Evolutionary conservation across 2,329 filamentous ascomycete species (phyloP).

Genomic region (Ophiostoma perfectum): DNA sequence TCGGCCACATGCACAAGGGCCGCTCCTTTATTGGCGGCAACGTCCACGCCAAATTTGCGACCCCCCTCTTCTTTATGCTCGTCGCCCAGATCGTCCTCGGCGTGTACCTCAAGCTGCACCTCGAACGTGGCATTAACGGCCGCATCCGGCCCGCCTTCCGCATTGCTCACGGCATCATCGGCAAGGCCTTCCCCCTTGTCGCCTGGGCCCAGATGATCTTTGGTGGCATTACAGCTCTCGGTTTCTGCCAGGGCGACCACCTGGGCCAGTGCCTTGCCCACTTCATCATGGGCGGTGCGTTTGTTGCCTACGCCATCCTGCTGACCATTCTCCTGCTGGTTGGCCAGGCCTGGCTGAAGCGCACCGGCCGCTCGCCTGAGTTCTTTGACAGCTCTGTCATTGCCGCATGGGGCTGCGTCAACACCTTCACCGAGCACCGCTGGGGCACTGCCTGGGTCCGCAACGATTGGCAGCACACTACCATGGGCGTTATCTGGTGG

Average conservation of each 20-base stretch:
- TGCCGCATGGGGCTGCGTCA: slow-evolving; percentile 91
- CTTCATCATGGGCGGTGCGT: slow-evolving; percentile 98
- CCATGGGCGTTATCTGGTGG: slow-evolving; percentile 99
- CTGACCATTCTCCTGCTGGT: slow-evolving; percentile 81
- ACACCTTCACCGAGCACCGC: slow-evolving; percentile 94
- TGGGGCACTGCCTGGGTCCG: slow-evolving; percentile 86
- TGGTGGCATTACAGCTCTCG: slow-evolving; percentile 84
- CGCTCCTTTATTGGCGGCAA: slow-evolving; percentile 73
- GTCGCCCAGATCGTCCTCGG: slow-evolving; percentile 71
- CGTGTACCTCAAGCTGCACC: slow-evolving; percentile 81
- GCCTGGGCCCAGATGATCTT: slow-evolving; percentile 95
- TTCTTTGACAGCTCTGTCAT: slow-evolving; percentile 94
- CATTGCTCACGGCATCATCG: slow-evolving; percentile 69
- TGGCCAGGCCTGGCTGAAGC: slow-evolving; percentile 79
- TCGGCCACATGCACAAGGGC: slow-evolving; percentile 86
- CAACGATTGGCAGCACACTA: slow-evolving; percentile 95
- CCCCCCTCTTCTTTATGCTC: slow-evolving; percentile 73
- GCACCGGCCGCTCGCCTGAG: slow-evolving; percentile 82
- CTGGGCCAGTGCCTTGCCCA: slow-evolving; percentile 88
- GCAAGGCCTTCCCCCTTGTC: slow-evolving; percentile 79
- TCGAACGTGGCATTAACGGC: slow-evolving; percentile 72
- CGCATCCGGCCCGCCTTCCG: slow-evolving; percentile 69
- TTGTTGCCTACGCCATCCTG: slow-evolving; percentile 87
- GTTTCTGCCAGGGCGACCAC: slow-evolving; percentile 90
- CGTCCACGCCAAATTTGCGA: slow-evolving; percentile 75